These are phyloP conservation scores for Arthrobotrys iridis DNA, from an alignment of 2,329 filamentous ascomycete species.

Conservation along the genomic window DNA sequence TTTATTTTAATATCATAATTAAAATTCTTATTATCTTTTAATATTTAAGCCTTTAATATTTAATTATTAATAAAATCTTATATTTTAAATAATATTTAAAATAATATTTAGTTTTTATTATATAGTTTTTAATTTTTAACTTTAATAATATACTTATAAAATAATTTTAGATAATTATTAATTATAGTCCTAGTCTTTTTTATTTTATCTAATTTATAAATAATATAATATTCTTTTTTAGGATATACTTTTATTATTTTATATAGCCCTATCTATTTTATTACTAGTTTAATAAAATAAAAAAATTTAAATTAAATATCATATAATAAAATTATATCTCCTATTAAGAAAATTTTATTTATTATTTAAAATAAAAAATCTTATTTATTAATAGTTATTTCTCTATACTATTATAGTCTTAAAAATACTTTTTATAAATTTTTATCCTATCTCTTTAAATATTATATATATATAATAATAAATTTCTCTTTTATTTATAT, in stretches of 20 bases:
- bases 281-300: background rate
- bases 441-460: background rate
- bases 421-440: background rate
- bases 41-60: background rate
- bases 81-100: too few species aligned
- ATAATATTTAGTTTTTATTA: too few species aligned
- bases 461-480: background rate
- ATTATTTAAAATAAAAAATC: background rate
- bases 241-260: too few species aligned
- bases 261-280: background rate
- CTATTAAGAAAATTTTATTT: background rate
- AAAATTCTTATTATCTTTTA: background rate
- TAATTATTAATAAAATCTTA: too few species aligned
- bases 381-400: background rate
- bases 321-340: background rate
- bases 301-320: background rate
- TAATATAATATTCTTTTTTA: too few species aligned
- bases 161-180: background rate
- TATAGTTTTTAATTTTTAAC: background rate
- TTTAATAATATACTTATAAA: background rate
- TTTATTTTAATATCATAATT: background rate
- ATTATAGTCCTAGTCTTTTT: background rate
- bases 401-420: background rate
- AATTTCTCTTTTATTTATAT: background rate
- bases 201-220: too few species aligned